Conservation (phyloP, 1,139 yeast genomes). For the Torulaspora globosa region DNA sequence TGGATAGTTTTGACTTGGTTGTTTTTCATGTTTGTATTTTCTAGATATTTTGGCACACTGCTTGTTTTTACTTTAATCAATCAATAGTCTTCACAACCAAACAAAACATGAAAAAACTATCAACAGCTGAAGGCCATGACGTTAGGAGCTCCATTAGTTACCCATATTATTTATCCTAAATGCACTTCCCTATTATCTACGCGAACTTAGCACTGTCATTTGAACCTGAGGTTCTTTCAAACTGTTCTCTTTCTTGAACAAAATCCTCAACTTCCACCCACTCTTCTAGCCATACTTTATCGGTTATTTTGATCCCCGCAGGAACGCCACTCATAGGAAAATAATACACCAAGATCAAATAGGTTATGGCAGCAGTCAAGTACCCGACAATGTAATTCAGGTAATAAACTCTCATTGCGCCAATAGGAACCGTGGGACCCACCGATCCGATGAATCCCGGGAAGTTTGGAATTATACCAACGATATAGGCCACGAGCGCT, state of each 20-base stretch:
- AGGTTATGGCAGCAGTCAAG: constrained; percentile 49
- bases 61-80: background rate
- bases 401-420: constrained; percentile 69
- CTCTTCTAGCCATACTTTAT: constrained; percentile 41
- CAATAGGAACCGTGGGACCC: constrained; percentile 63
- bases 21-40: background rate
- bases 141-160: background rate
- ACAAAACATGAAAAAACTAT: background rate
- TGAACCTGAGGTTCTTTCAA: constrained; percentile 16
- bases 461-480: constrained; percentile 77
- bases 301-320: constrained; percentile 40
- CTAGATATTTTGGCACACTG: background rate
- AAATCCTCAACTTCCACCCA: constrained; percentile 64
- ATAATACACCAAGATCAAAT: constrained; percentile 46
- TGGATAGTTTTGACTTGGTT: background rate
- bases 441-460: constrained; percentile 84
- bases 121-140: background rate
- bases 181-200: background rate
- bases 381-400: constrained; percentile 76
- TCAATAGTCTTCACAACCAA: background rate
- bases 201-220: constrained; percentile 9
- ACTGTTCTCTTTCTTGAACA: constrained; percentile 39
- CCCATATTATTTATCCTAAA: too few relatives aligned
- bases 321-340: constrained; percentile 62
- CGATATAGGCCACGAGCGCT: constrained; percentile 63